Evolutionary conservation across 169 alveolate species (phyloP).

Genomic region (Plasmodium fragile): DNA sequence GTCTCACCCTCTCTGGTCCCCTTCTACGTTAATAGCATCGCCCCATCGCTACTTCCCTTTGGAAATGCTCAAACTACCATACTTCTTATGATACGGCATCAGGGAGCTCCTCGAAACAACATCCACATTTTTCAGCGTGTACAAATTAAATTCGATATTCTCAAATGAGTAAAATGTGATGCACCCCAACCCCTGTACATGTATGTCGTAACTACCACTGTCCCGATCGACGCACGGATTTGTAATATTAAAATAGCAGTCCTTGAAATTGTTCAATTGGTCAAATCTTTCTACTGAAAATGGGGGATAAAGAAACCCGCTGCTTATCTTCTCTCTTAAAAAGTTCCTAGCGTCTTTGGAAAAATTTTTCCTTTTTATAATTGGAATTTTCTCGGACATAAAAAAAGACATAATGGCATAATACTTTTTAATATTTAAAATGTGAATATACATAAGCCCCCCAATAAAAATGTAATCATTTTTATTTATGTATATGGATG

Average conservation of each 20-base stretch:
- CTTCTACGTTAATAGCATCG: background rate
- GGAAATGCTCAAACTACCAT: slow-evolving; percentile 29
- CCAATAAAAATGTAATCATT: slow-evolving; percentile 75
- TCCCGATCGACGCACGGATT: slow-evolving; percentile 16
- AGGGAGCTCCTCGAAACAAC: slow-evolving; percentile 41
- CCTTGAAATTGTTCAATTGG: slow-evolving; percentile 34
- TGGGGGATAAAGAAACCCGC: slow-evolving; percentile 73
- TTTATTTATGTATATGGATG: slow-evolving; percentile 59
- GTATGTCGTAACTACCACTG: slow-evolving; percentile 66
- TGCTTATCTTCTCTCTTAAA: slow-evolving; percentile 52
- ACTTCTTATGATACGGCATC: slow-evolving; percentile 68
- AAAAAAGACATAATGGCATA: slow-evolving; percentile 67
- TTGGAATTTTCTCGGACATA: slow-evolving; percentile 51
- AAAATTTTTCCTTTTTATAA: slow-evolving; percentile 71
- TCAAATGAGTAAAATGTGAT: slow-evolving; percentile 76
- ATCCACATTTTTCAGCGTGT: slow-evolving; percentile 73
- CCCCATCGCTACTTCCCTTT: background rate
- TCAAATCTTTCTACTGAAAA: slow-evolving; percentile 55
- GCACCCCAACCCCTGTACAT: slow-evolving; percentile 70
- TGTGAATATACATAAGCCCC: slow-evolving; percentile 57
- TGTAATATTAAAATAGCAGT: slow-evolving; percentile 53
- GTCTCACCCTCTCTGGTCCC: background rate
- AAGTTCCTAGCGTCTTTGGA: slow-evolving; percentile 25
- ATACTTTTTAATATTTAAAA: slow-evolving; percentile 49
- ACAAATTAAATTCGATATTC: slow-evolving; percentile 49